A percentile compares a stretch with the other conserved stretches of the same genome.
These are phyloP conservation scores for Rhodotorula diobovata DNA, from an alignment of 768 basidiomycete species.

Conservation along the genomic window DNA sequence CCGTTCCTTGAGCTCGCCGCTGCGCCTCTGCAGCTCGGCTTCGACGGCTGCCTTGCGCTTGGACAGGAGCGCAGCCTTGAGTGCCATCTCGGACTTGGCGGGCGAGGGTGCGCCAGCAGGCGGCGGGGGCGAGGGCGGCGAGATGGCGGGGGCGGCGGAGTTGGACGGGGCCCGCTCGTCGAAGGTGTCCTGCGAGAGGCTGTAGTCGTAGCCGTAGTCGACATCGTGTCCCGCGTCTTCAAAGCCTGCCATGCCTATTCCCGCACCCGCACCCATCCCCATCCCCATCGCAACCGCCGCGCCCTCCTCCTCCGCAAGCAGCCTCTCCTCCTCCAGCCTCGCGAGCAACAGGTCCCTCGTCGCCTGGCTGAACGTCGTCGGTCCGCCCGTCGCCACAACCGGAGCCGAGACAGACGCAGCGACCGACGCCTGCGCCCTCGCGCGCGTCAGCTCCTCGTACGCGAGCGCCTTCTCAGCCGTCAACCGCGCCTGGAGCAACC, in stretches of 20 bases:
- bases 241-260: too few relatives aligned
- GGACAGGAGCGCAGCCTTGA: conserved; percentile 21
- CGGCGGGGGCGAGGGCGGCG: background rate
- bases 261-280: too few relatives aligned
- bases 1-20: conserved; percentile 8
- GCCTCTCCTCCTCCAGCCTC: conserved; percentile 32
- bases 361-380: conserved; percentile 16
- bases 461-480: conserved; percentile 28
- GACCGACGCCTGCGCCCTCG: background rate
- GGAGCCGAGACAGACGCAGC: background rate
- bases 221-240: background rate
- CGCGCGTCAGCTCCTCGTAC: conserved; percentile 13
- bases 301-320: conserved; percentile 8
- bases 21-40: conserved; percentile 16
- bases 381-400: background rate
- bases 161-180: background rate
- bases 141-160: background rate
- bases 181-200: background rate
- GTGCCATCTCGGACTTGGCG: conserved; percentile 1
- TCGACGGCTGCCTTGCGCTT: conserved; percentile 24
- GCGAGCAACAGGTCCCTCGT: conserved; percentile 27
- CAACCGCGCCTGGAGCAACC: conserved; percentile 2
- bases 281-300: background rate
- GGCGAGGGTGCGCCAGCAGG: background rate
- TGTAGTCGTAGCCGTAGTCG: background rate